These are phyloP conservation scores for Huntiella bhutanensis DNA, from an alignment of 2,329 filamentous ascomycete genomes.

Conservation along the genomic window DNA sequence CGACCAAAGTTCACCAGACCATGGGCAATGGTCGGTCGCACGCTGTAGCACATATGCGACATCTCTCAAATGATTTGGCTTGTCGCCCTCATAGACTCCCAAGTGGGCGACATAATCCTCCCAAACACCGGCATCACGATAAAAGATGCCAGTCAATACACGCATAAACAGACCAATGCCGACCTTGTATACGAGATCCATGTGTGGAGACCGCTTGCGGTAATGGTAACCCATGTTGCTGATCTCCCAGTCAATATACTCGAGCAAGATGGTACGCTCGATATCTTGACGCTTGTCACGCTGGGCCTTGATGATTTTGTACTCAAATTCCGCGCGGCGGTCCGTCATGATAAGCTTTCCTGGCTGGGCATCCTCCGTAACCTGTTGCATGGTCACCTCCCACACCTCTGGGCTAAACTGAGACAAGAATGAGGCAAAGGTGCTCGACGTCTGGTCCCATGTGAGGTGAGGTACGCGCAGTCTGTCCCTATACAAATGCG, in stretches of 20 bases:
- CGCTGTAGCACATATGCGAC: slow-evolving; percentile 47
- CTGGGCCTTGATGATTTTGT: slow-evolving; percentile 40
- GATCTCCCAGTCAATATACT: slow-evolving; percentile 79
- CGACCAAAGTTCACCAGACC: slow-evolving; percentile 82
- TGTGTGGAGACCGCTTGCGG: slow-evolving; percentile 25
- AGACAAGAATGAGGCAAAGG: slow-evolving; percentile 56
- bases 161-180: slow-evolving; percentile 57
- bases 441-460: slow-evolving; percentile 57
- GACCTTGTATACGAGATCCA: slow-evolving; percentile 28
- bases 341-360: slow-evolving; percentile 42
- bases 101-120: slow-evolving; percentile 67
- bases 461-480: slow-evolving; percentile 53
- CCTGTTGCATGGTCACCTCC: slow-evolving; percentile 53
- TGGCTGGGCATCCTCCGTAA: slow-evolving; percentile 41
- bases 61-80: background rate
- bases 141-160: slow-evolving; percentile 50
- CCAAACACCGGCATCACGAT: slow-evolving; percentile 60
- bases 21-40: slow-evolving; percentile 78
- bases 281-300: slow-evolving; percentile 36
- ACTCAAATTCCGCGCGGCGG: slow-evolving; percentile 48
- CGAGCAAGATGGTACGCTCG: slow-evolving; percentile 31
- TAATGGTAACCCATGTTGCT: slow-evolving; percentile 31
- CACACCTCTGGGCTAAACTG: slow-evolving; percentile 52
- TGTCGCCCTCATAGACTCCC: slow-evolving; percentile 35
- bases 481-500: slow-evolving; percentile 50